A percentile compares a stretch with the other conserved stretches of the same genome.
phyloP scores from a whole-genome alignment of 768 basidiomycete genomes.

The Fomitopsis serialis region DNA sequence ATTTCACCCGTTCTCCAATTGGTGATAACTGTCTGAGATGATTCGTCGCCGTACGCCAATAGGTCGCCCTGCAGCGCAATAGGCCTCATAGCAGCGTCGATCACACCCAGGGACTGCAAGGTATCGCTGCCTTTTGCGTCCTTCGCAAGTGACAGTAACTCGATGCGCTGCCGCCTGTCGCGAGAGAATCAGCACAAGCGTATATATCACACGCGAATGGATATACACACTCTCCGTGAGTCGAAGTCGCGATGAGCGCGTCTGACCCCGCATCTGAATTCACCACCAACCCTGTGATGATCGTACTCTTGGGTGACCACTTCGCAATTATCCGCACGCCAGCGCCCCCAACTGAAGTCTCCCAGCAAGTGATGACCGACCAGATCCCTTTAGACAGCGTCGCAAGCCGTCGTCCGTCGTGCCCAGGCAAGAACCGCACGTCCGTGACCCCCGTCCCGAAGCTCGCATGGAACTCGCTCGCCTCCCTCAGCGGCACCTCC shows the following conservation, averaged over 20 bases:
- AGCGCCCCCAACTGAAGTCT: slow-evolving; percentile 24
- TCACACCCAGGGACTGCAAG: slow-evolving; percentile 12
- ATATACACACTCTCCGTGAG: slow-evolving; percentile 19
- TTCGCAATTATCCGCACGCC: slow-evolving; percentile 25
- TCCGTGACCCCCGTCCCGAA: slow-evolving; percentile 42
- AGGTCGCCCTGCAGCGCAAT: slow-evolving; percentile 45
- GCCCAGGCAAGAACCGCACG: slow-evolving; percentile 47
- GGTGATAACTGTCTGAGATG: slow-evolving; percentile 43
- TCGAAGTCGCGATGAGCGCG: slow-evolving; percentile 45
- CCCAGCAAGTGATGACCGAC: slow-evolving; percentile 54
- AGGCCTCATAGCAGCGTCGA: slow-evolving; percentile 36
- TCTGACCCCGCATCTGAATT: slow-evolving; percentile 41
- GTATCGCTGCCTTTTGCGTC: background rate
- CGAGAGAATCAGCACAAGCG: background rate
- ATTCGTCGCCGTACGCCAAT: slow-evolving; percentile 50
- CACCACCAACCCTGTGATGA: slow-evolving; percentile 48
- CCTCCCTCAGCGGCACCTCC: slow-evolving; percentile 7
- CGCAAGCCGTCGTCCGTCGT: slow-evolving; percentile 38
- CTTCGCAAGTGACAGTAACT: slow-evolving; percentile 27
- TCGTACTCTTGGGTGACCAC: slow-evolving; percentile 45
- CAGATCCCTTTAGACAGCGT: slow-evolving; percentile 57
- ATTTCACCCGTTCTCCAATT: slow-evolving; percentile 48
- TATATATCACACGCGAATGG: background rate
- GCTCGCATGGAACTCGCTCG: slow-evolving; percentile 20
- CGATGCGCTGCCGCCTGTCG: slow-evolving; percentile 18